Percentiles rank a stretch among this genome's conserved stretches.
phyloP scores from a whole-genome alignment of 2,329 filamentous ascomycete species.

The Exophiala viscosa region DNA sequence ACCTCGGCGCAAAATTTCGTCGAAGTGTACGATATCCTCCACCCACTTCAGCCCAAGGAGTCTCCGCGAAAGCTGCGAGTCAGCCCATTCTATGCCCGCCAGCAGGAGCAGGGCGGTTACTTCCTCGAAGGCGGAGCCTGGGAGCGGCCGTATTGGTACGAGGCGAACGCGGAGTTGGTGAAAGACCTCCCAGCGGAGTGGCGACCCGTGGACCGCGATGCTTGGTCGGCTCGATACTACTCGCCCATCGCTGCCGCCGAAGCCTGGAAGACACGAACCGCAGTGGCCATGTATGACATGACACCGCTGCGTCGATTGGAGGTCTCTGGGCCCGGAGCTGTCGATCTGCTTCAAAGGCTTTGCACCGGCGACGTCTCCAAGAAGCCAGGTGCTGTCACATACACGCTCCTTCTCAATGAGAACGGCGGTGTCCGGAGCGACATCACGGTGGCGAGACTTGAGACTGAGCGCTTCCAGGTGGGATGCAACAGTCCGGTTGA shows the following conservation, averaged over 20 bases:
- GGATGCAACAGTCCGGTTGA: slow-evolving; percentile 56
- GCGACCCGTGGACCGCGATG: slow-evolving; percentile 54
- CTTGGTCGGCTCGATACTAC: slow-evolving; percentile 57
- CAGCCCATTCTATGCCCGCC: slow-evolving; percentile 56
- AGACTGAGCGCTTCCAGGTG: slow-evolving; percentile 48
- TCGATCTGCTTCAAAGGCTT: slow-evolving; percentile 53
- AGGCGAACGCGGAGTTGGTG: slow-evolving; percentile 53
- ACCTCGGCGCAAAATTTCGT: slow-evolving; percentile 60
- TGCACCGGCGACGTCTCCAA: slow-evolving; percentile 37
- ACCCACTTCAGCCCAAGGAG: slow-evolving; percentile 56
- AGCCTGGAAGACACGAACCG: slow-evolving; percentile 62
- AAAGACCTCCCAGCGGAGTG: slow-evolving; percentile 51
- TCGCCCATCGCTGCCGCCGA: slow-evolving; percentile 59
- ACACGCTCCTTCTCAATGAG: slow-evolving; percentile 55
- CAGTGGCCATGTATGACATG: slow-evolving; percentile 61
- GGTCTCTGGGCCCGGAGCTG: slow-evolving; percentile 55
- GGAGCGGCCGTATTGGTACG: slow-evolving; percentile 63
- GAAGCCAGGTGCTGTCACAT: slow-evolving; percentile 50
- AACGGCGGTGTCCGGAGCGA: slow-evolving; percentile 56
- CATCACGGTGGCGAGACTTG: slow-evolving; percentile 53
- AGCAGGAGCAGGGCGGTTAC: slow-evolving; percentile 49
- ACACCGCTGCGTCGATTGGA: slow-evolving; percentile 58
- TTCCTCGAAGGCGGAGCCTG: slow-evolving; percentile 59
- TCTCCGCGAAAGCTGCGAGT: slow-evolving; percentile 58
- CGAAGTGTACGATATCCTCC: slow-evolving; percentile 63